Base-by-base conservation (phyloP, 2,329 filamentous ascomycete species). In the Alternaria sp. region DNA sequence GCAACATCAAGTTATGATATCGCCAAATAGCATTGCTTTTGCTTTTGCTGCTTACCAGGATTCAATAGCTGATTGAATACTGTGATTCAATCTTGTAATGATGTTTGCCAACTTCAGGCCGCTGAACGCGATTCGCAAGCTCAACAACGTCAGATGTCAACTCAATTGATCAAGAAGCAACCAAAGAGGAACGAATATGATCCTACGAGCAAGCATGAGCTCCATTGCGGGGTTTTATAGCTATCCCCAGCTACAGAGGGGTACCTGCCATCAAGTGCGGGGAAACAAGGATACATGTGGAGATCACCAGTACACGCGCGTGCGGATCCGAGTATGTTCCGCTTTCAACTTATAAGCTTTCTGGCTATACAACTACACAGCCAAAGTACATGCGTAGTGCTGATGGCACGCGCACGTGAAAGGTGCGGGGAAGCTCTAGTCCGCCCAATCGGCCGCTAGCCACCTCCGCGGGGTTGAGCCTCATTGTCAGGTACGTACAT, bases 251-350 rank as follows among this genome's bases (percentile, higher is more conserved):
- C 49, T 54, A 28, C 30, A 56, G 63, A 65, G 64, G 62, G 59
- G 63, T 57, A 49, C 43, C 55, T 26, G 54, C 45, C n/a, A 47
- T 40, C 62, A 47, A 62, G 69, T 76, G 74, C 73, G 74, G 74
- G 74, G 74, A 67, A 73, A 57, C 72, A 71, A 65, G 69, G 69
- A 36, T 61, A 47, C 61, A 64, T 70, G 70, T 72, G 70, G 72
- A 66, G 69, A 66, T 52, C 13, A 40, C 19, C 19, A 64, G 23
- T 45, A n/a, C 46, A n/a, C 10, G 46, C 30, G 60, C 59, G 66
- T 67, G 67, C 71, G 73, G 74, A 75, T 75, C 72, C 74, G 73
- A 67, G 62, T 52, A 51, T 50, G 17, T 54, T 60, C 54, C 54
- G 54, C 47, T 40, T 23, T 57, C 5, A 28, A 40, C 19, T 54